These are phyloP conservation scores for Durusdinium trenchii DNA, from an alignment of 73 alveolate species.

Conservation along the genomic window DNA sequence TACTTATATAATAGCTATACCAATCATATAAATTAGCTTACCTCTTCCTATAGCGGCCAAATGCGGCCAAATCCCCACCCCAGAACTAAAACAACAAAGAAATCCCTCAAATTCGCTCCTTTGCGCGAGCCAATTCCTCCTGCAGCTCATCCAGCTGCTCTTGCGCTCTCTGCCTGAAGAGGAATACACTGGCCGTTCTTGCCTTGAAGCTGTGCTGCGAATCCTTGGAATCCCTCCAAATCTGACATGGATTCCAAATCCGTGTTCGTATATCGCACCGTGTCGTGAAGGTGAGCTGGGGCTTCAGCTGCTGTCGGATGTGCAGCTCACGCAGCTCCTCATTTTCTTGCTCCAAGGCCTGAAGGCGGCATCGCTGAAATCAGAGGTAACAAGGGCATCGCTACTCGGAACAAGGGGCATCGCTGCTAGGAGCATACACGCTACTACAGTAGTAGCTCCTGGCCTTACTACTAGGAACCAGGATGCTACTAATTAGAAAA, in stretches of 20 bases:
- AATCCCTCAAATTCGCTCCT: not conserved
- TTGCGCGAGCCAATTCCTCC: constrained; percentile 8
- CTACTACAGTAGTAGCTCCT: too few relatives aligned
- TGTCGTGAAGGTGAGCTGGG: not conserved
- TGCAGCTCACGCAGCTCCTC: constrained; percentile 33
- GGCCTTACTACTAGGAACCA: too few relatives aligned
- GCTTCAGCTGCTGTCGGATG: not conserved
- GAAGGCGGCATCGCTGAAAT: not conserved
- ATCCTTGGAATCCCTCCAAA: not conserved
- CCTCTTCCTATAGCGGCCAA: too few relatives aligned
- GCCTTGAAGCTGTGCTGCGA: too few relatives aligned
- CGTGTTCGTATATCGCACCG: not conserved
- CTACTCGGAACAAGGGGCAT: too few relatives aligned
- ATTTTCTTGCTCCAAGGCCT: constrained; percentile 45
- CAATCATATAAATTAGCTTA: too few relatives aligned
- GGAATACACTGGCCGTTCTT: not conserved
- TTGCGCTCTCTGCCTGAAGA: constrained; percentile 26
- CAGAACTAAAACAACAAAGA: not conserved
- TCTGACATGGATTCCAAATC: not conserved
- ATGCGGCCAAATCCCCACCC: not conserved
- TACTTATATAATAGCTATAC: too few relatives aligned
- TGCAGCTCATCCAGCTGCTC: constrained; percentile 37
- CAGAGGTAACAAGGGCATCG: too few relatives aligned
- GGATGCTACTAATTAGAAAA: too few relatives aligned
- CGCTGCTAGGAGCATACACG: too few relatives aligned